phyloP scores from a whole-genome alignment of 768 basidiomycete genomes.

The Calocera viscosa region DNA sequence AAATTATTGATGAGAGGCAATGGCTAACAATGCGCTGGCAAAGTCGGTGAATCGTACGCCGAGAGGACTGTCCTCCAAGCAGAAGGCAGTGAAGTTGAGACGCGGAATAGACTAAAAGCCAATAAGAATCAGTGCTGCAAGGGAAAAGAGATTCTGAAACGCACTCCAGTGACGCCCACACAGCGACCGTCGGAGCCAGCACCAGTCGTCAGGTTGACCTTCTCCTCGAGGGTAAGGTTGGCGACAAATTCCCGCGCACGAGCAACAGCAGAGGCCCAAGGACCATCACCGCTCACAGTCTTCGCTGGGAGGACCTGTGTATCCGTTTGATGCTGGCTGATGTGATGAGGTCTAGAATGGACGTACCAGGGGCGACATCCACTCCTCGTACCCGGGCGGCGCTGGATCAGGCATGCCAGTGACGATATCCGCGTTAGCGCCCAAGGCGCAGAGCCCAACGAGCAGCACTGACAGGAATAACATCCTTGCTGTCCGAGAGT shows the following conservation, averaged over 20 bases:
- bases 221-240: slow-evolving; percentile 43
- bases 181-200: slow-evolving; percentile 15
- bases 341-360: background rate
- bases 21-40: slow-evolving; percentile 10
- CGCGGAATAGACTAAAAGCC: background rate
- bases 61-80: slow-evolving; percentile 33
- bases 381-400: slow-evolving; percentile 17
- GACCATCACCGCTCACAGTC: background rate
- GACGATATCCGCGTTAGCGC: slow-evolving; percentile 14
- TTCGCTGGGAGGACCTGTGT: background rate
- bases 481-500: background rate
- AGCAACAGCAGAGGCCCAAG: slow-evolving; percentile 48
- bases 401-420: slow-evolving; percentile 15
- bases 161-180: background rate
- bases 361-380: slow-evolving; percentile 12
- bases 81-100: background rate
- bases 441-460: background rate
- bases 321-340: background rate
- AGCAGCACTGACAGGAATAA: background rate
- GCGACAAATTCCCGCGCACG: slow-evolving; percentile 42
- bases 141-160: background rate
- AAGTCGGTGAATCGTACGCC: slow-evolving; percentile 40
- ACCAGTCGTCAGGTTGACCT: slow-evolving; percentile 47
- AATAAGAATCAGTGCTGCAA: background rate
- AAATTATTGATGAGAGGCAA: background rate